Conservation (phyloP, 768 basidiomycete species). For the Phylloporus sp. region DNA sequence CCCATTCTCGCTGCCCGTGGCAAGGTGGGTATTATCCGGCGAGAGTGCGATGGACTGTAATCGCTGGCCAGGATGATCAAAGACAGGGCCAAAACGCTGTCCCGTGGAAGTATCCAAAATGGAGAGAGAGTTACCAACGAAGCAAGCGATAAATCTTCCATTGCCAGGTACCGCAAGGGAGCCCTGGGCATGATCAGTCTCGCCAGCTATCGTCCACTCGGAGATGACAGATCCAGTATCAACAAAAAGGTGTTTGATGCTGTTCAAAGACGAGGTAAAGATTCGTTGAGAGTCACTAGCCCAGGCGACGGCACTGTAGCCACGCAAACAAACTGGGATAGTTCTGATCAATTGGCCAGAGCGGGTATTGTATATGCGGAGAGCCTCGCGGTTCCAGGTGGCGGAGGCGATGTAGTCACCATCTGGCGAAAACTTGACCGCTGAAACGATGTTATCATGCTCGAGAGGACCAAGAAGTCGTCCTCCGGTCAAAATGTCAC, state of each 20-base stretch:
- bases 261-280: neutral
- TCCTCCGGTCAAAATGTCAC: constrained; percentile 3
- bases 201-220: neutral
- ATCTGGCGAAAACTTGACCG: constrained; percentile 6
- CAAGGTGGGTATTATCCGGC: neutral
- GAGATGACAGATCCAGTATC: neutral
- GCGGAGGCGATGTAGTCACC: neutral
- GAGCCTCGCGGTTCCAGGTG: neutral
- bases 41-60: constrained; percentile 7
- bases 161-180: neutral
- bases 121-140: neutral
- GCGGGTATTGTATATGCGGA: constrained; percentile 5
- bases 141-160: neutral
- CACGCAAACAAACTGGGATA: neutral
- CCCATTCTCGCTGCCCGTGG: neutral
- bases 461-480: constrained; percentile 7
- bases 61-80: neutral
- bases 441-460: neutral
- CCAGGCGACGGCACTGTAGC: neutral
- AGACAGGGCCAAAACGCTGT: constrained; percentile 1
- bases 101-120: constrained; percentile 7
- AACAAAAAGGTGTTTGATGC: neutral
- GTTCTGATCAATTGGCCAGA: neutral
- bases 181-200: neutral
- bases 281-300: neutral